Conservation (phyloP, 345 rosid genomes). For the Ceriops decandra region DNA sequence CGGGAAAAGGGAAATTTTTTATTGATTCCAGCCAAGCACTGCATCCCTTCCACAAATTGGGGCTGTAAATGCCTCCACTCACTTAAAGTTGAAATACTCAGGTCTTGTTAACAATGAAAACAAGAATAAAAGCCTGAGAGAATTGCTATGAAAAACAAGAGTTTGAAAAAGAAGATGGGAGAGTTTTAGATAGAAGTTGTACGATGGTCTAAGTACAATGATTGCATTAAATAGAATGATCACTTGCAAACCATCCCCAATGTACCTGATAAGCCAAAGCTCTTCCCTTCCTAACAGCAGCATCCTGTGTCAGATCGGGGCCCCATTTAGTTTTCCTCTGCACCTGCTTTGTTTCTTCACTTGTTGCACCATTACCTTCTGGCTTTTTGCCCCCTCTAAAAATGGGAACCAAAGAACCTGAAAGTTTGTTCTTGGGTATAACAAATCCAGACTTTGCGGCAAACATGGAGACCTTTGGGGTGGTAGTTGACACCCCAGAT, state of each 20-base stretch:
- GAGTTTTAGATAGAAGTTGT: neutral
- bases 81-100: slow-evolving; percentile 9
- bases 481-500: slow-evolving; percentile 32
- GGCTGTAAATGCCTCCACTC: slow-evolving; percentile 35
- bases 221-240: neutral
- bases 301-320: slow-evolving; percentile 62
- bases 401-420: slow-evolving; percentile 76
- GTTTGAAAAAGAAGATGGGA: neutral
- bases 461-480: slow-evolving; percentile 65
- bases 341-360: slow-evolving; percentile 41
- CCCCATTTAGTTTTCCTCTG: slow-evolving; percentile 91
- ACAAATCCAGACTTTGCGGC: slow-evolving; percentile 79
- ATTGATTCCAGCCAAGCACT: slow-evolving; percentile 38
- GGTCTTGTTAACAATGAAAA: neutral
- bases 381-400: slow-evolving; percentile 51
- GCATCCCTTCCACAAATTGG: slow-evolving; percentile 36
- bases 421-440: slow-evolving; percentile 85
- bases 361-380: slow-evolving; percentile 33
- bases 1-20: slow-evolving; percentile 33
- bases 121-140: neutral
- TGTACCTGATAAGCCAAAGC: slow-evolving; percentile 84
- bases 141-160: neutral
- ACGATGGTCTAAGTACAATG: too few relatives aligned
- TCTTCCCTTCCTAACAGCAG: slow-evolving; percentile 53
- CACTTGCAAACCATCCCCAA: slow-evolving; percentile 7